Evolutionary conservation across 2,329 filamentous ascomycete genomes (phyloP).

Genomic region (Cadophora sp.): DNA sequence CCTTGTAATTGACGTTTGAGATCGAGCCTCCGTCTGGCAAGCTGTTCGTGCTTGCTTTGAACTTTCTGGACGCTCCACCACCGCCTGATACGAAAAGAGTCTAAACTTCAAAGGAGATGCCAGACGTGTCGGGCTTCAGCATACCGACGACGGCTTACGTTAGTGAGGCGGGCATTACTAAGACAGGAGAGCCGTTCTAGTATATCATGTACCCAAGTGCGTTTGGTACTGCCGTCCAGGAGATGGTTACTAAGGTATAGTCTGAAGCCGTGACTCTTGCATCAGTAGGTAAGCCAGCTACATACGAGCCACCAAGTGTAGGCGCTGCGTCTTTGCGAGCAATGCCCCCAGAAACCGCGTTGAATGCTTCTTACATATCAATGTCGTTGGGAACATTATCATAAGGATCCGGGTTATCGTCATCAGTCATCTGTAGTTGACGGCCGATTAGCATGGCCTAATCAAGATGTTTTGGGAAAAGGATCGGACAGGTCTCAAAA

Average conservation of each 20-base stretch:
- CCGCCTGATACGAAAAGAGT: constrained; percentile 8
- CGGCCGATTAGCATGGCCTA: no score
- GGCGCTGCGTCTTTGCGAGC: constrained; percentile 9
- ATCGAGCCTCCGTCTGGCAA: constrained; percentile 10
- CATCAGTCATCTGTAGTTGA: constrained; percentile 8
- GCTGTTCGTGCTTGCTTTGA: constrained; percentile 16
- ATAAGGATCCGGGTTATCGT: constrained; percentile 22
- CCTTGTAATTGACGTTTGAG: constrained; percentile 10
- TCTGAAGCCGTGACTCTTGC: constrained; percentile 16
- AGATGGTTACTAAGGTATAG: constrained; percentile 22
- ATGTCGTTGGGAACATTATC: constrained; percentile 22
- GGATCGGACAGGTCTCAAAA: no score
- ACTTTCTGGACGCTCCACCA: not conserved
- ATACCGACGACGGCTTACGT: constrained; percentile 3
- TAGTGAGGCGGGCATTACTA: constrained; percentile 10
- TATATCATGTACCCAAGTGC: constrained; percentile 5
- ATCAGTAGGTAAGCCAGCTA: constrained; percentile 4
- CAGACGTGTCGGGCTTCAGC: constrained; percentile 7
- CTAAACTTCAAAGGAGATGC: constrained; percentile 3
- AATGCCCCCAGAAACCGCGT: constrained; percentile 17
- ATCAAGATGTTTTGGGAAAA: no score
- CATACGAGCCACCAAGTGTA: not conserved
- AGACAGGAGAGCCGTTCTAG: not conserved
- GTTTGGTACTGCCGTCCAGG: not conserved
- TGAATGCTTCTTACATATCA: constrained; percentile 24